phyloP scores from a whole-genome alignment of 352 stramenopile genomes.

The Elongisporangium undulatum region DNA sequence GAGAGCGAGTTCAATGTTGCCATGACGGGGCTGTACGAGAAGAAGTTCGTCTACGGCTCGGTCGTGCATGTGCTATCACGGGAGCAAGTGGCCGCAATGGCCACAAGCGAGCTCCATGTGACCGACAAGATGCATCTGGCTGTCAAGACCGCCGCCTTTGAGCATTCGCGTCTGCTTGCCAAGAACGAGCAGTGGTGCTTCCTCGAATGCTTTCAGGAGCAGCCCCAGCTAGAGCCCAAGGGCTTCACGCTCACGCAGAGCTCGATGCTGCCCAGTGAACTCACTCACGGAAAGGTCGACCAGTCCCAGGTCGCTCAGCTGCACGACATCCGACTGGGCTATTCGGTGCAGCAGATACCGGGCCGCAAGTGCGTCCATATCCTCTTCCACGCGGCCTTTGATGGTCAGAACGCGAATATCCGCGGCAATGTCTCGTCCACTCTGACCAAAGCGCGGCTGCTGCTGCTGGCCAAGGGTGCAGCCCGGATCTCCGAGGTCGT shows the following conservation, averaged over 20 bases:
- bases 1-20: slow-evolving; percentile 30
- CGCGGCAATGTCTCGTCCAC: background rate
- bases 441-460: slow-evolving; percentile 1
- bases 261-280: slow-evolving; percentile 18
- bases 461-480: background rate
- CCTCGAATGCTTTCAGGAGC: slow-evolving; percentile 34
- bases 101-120: background rate
- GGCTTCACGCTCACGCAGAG: slow-evolving; percentile 25
- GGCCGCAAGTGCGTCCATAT: slow-evolving; percentile 23
- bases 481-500: background rate
- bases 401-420: background rate
- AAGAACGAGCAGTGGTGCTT: slow-evolving; percentile 49
- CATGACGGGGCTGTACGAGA: slow-evolving; percentile 36
- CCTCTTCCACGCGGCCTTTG: slow-evolving; percentile 18
- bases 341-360: slow-evolving; percentile 23
- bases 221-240: slow-evolving; percentile 20
- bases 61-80: slow-evolving; percentile 21
- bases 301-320: slow-evolving; percentile 24
- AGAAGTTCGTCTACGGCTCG: slow-evolving; percentile 43
- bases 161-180: slow-evolving; percentile 23
- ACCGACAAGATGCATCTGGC: slow-evolving; percentile 7
- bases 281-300: slow-evolving; percentile 27
- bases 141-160: slow-evolving; percentile 39
- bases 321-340: slow-evolving; percentile 15
- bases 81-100: background rate